phyloP scores from a whole-genome alignment of 2,329 filamentous ascomycete species.

The Verruconis gallopava region DNA sequence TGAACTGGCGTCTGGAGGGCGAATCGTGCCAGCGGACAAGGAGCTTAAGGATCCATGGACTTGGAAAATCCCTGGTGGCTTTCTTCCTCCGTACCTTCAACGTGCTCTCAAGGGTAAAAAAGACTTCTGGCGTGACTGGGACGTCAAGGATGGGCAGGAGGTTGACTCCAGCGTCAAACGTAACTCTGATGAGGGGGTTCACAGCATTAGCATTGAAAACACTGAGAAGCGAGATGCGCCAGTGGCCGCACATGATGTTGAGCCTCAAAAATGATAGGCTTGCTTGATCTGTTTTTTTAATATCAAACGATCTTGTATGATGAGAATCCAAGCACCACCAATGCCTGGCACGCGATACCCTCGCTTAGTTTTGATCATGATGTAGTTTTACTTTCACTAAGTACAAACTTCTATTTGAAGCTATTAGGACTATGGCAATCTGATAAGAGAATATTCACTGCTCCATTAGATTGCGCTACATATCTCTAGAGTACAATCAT shows the following conservation, averaged over 20 bases:
- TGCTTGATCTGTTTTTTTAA: too few relatives aligned
- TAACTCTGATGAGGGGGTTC: neutral
- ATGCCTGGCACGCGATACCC: too few relatives aligned
- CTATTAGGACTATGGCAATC: too few relatives aligned
- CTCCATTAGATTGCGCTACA: too few relatives aligned
- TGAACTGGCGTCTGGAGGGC: slow-evolving; percentile 51
- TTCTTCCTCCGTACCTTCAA: slow-evolving; percentile 61
- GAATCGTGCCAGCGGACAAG: slow-evolving; percentile 62
- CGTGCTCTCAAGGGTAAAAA: slow-evolving; percentile 53
- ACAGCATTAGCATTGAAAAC: neutral
- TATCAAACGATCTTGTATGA: too few relatives aligned
- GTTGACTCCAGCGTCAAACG: neutral
- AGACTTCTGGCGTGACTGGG: slow-evolving; percentile 48
- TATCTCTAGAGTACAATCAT: too few relatives aligned
- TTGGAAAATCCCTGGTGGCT: slow-evolving; percentile 59
- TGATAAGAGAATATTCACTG: too few relatives aligned
- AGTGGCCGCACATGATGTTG: neutral
- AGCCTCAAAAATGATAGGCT: too few relatives aligned
- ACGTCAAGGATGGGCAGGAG: slow-evolving; percentile 2
- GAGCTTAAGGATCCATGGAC: slow-evolving; percentile 70
- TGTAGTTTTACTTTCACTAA: too few relatives aligned
- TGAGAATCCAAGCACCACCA: too few relatives aligned
- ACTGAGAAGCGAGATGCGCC: neutral
- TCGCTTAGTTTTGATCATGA: too few relatives aligned
- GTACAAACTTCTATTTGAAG: too few relatives aligned